A percentile compares a stretch with the other conserved stretches of the same genome.
These are phyloP conservation scores for Sporobolomyces roseus DNA, from an alignment of 768 basidiomycete species.

Conservation along the genomic window DNA sequence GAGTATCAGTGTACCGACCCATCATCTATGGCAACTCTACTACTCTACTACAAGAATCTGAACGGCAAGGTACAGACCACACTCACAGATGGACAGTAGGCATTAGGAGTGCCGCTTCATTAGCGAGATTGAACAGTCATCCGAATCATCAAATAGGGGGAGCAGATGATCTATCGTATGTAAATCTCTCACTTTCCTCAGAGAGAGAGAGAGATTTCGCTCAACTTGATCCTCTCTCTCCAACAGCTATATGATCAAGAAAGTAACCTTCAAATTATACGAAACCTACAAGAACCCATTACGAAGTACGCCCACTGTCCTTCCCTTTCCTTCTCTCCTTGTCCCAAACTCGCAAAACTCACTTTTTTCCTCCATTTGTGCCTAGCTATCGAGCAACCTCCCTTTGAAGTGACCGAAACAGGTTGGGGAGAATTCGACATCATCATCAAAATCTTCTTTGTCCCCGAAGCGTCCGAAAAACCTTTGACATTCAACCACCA, in stretches of 20 bases:
- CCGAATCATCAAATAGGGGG: conserved; percentile 43
- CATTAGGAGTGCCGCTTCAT: conserved; percentile 77
- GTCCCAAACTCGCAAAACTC: background rate
- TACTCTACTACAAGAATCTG: conserved; percentile 66
- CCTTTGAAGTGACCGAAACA: conserved; percentile 92
- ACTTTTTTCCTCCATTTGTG: conserved; percentile 2
- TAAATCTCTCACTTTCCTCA: no score
- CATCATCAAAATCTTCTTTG: conserved; percentile 82
- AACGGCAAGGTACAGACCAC: conserved; percentile 68
- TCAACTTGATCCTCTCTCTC: background rate
- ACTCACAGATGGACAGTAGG: conserved; percentile 97
- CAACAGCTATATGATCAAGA: conserved; percentile 77
- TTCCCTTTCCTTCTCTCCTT: background rate
- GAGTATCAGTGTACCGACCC: conserved; percentile 78
- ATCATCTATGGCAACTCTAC: conserved; percentile 96
- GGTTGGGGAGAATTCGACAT: conserved; percentile 99
- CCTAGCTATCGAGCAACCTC: conserved; percentile 82
- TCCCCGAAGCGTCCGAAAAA: conserved; percentile 85
- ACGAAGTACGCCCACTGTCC: conserved; percentile 58
- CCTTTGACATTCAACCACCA: conserved; percentile 82
- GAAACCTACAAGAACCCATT: conserved; percentile 90
- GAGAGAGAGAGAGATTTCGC: no score
- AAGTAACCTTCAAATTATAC: conserved; percentile 94
- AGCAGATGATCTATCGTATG: conserved; percentile 40
- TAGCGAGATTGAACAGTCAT: conserved; percentile 49